A percentile compares a stretch with the other conserved stretches of the same genome.
These are phyloP conservation scores for Xylaria flabelliformis DNA, from an alignment of 495 filamentous ascomycete species.

Conservation along the genomic window DNA sequence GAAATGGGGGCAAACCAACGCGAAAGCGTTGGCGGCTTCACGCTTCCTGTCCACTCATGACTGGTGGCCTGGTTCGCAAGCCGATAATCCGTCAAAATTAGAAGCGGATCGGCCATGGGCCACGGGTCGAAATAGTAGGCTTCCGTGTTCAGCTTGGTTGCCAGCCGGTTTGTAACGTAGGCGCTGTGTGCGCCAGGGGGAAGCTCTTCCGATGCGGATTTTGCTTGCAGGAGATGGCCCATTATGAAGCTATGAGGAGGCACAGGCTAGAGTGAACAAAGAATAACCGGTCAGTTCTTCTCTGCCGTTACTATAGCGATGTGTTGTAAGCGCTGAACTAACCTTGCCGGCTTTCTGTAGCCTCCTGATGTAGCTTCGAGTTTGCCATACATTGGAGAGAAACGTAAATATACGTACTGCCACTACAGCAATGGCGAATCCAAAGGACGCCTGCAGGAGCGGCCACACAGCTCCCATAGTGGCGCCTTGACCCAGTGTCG, in stretches of 20 bases:
- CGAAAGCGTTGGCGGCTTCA: conserved; percentile 33
- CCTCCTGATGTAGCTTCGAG: conserved; percentile 30
- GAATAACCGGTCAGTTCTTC: neutral
- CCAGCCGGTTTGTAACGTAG: conserved; percentile 33
- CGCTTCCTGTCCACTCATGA: conserved; percentile 33
- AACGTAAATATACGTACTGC: conserved; percentile 29
- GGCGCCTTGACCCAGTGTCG: neutral
- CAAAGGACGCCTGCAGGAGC: conserved; percentile 30
- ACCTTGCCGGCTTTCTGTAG: conserved; percentile 36
- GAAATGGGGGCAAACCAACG: conserved; percentile 39
- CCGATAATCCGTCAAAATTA: conserved; percentile 35
- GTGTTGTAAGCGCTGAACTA: neutral
- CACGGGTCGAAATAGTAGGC: conserved; percentile 41
- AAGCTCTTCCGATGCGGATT: conserved; percentile 36
- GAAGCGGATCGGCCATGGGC: conserved; percentile 34
- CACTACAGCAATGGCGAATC: conserved; percentile 26
- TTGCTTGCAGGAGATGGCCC: conserved; percentile 39
- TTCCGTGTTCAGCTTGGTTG: conserved; percentile 26
- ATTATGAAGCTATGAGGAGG: conserved; percentile 35
- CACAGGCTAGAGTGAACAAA: conserved; percentile 32
- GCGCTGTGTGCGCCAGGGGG: conserved; percentile 32
- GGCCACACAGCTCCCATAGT: conserved; percentile 25
- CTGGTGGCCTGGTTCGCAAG: conserved; percentile 38
- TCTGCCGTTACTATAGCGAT: neutral
- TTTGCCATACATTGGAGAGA: conserved; percentile 29